These are phyloP conservation scores for Candida mesenterica DNA, from an alignment of 1,139 yeast species.

Conservation along the genomic window DNA sequence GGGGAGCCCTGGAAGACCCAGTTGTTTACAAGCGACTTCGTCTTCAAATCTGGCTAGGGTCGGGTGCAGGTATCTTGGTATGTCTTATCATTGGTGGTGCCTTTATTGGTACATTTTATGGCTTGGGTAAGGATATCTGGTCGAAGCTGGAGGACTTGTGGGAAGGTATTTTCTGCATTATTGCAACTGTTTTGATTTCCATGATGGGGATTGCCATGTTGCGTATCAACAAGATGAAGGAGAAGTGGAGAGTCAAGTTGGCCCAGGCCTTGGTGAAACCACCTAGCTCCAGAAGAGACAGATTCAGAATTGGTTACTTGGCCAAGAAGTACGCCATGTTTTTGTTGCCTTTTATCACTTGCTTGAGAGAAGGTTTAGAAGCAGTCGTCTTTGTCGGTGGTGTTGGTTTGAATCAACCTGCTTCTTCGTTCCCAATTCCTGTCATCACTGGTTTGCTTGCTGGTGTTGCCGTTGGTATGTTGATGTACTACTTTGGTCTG, in stretches of 20 bases:
- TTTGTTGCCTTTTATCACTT: slow-evolving; percentile 76
- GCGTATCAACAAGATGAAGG: slow-evolving; percentile 85
- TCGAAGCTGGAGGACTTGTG: slow-evolving; percentile 82
- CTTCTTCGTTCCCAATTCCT: slow-evolving; percentile 81
- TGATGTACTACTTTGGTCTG: slow-evolving; percentile 75
- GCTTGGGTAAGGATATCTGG: slow-evolving; percentile 83
- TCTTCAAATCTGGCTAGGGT: slow-evolving; percentile 80
- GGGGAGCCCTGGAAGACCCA: slow-evolving; percentile 19
- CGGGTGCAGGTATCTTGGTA: slow-evolving; percentile 64
- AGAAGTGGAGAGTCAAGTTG: slow-evolving; percentile 87
- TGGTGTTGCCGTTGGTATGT: slow-evolving; percentile 66
- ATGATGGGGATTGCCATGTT: slow-evolving; percentile 92
- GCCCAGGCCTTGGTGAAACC: slow-evolving; percentile 65
- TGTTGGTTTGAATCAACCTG: slow-evolving; percentile 75
- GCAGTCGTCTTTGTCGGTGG: slow-evolving; percentile 92
- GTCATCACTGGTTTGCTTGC: slow-evolving; percentile 73
- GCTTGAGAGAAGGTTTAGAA: slow-evolving; percentile 87
- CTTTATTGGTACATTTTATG: slow-evolving; percentile 81
- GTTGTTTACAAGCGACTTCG: slow-evolving; percentile 18
- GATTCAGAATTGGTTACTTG: slow-evolving; percentile 36
- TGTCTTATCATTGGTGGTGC: slow-evolving; percentile 82
- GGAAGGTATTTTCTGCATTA: slow-evolving; percentile 84
- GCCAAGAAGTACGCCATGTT: slow-evolving; percentile 73
- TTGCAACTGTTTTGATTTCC: slow-evolving; percentile 82
- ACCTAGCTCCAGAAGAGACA: slow-evolving; percentile 29